A percentile compares a stretch with the other conserved stretches of the same genome.
phyloP scores from a whole-genome alignment of 169 alveolate species.

The Perkinsus marinus region DNA sequence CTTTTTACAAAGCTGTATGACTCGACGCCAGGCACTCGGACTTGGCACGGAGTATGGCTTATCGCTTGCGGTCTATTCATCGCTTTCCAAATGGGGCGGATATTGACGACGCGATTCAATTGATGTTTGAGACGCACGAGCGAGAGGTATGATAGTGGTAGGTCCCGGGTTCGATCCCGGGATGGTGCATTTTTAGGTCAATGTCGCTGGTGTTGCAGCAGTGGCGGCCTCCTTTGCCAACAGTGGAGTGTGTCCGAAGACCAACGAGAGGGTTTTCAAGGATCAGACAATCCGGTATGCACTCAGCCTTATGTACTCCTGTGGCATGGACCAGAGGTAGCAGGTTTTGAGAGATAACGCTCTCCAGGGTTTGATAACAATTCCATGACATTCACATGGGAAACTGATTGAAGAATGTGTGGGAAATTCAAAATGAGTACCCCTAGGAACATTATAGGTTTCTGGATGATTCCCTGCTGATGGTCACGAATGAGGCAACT shows the following conservation, averaged over 20 bases:
- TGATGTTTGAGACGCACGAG: background rate
- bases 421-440: too few relatives aligned
- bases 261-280: background rate
- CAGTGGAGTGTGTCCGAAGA: slow-evolving; percentile 10
- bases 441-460: too few relatives aligned
- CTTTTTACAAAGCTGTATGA: background rate
- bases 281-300: background rate
- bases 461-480: too few relatives aligned
- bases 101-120: background rate
- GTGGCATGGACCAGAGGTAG: slow-evolving; percentile 9
- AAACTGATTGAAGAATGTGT: too few relatives aligned
- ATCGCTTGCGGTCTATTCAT: background rate
- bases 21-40: background rate
- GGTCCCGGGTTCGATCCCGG: background rate
- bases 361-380: too few relatives aligned
- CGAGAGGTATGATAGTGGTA: background rate
- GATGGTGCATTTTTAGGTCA: background rate
- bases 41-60: background rate
- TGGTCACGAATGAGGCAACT: too few relatives aligned
- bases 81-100: background rate
- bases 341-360: too few relatives aligned
- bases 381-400: too few relatives aligned
- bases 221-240: slow-evolving; percentile 5
- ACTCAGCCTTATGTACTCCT: slow-evolving; percentile 1
- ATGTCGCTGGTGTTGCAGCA: background rate